phyloP scores from a whole-genome alignment of 768 basidiomycete genomes.

The Tylopilus rubrobrunneus region DNA sequence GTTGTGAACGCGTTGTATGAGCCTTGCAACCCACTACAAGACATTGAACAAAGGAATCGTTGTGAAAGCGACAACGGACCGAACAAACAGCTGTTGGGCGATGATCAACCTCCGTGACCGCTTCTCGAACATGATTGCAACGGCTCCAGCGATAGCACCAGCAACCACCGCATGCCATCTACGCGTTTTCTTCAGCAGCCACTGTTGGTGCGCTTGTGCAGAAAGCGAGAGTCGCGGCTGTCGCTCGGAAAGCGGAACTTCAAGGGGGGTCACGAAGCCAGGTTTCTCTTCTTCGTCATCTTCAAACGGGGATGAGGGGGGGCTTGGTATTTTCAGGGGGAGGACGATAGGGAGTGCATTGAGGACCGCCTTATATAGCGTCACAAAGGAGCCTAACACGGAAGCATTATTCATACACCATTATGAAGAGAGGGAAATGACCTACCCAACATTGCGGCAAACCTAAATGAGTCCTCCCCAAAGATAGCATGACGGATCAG shows the following conservation, averaged over 20 bases:
- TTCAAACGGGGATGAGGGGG: slow-evolving; percentile 27
- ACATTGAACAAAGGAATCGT: background rate
- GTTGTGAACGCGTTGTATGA: slow-evolving; percentile 77
- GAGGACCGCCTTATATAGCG: slow-evolving; percentile 74
- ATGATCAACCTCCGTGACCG: slow-evolving; percentile 58
- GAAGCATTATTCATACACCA: background rate
- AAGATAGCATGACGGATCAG: slow-evolving; percentile 81
- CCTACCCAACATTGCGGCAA: slow-evolving; percentile 82
- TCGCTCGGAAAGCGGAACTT: slow-evolving; percentile 28
- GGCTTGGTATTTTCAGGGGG: slow-evolving; percentile 33
- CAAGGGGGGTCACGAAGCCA: slow-evolving; percentile 4
- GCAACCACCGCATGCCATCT: slow-evolving; percentile 81
- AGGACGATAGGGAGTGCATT: slow-evolving; percentile 74
- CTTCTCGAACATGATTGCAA: slow-evolving; percentile 78
- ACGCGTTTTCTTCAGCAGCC: slow-evolving; percentile 63
- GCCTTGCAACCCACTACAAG: slow-evolving; percentile 78
- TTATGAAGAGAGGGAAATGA: background rate
- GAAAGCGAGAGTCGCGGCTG: slow-evolving; percentile 56
- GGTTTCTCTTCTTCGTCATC: slow-evolving; percentile 27
- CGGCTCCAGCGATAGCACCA: slow-evolving; percentile 67
- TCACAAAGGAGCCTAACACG: slow-evolving; percentile 66
- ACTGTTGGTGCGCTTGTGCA: slow-evolving; percentile 57
- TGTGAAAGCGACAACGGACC: slow-evolving; percentile 34
- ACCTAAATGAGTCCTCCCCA: slow-evolving; percentile 76
- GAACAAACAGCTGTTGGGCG: slow-evolving; percentile 86